Conservation (phyloP, 164 flowering plant genomes). For the Macadamia tetraphylla region DNA sequence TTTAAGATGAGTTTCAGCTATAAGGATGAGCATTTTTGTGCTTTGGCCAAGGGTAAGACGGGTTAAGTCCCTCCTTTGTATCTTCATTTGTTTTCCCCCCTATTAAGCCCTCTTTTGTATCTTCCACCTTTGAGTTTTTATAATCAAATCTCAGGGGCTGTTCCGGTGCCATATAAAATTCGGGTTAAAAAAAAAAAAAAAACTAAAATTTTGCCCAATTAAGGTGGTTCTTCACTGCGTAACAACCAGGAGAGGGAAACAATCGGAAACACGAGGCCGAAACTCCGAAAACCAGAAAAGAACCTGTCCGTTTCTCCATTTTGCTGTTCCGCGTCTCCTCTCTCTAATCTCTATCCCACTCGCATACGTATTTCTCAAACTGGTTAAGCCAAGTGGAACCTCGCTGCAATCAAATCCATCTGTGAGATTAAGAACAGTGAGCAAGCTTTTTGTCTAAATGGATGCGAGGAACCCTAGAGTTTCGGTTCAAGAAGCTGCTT, state of each 20-base stretch:
- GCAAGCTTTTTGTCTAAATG: background rate
- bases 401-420: background rate
- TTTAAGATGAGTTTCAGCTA: no score
- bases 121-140: no score
- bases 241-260: background rate
- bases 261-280: background rate
- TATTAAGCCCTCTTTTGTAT: no score
- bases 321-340: background rate
- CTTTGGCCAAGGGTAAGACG: no score
- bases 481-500: background rate
- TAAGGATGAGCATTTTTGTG: no score
- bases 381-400: background rate
- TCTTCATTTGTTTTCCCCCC: no score
- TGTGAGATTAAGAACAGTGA: background rate
- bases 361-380: background rate
- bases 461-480: background rate
- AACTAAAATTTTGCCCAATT: no score
- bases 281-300: background rate
- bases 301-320: background rate
- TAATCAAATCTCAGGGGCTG: no score
- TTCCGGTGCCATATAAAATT: no score
- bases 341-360: background rate
- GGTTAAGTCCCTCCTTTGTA: no score
- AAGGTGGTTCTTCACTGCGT: background rate
- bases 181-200: no score